Evolutionary conservation across 1,284 basidiomycete genomes (phyloP).

Genomic region (Ustilago trichophora): DNA sequence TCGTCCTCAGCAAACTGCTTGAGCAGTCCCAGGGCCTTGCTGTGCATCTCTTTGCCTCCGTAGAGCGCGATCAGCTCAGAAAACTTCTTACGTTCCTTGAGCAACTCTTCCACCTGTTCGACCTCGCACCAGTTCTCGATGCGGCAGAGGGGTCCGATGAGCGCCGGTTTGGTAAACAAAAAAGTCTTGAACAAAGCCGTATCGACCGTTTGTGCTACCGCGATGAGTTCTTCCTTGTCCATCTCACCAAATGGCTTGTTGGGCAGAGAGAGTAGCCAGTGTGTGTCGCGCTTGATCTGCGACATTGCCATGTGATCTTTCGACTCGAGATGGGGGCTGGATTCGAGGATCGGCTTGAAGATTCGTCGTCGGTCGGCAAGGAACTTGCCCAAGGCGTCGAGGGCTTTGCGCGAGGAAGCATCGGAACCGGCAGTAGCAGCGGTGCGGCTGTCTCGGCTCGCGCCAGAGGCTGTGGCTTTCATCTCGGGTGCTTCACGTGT

Average conservation of each 20-base stretch:
- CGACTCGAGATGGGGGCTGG: conserved; percentile 30
- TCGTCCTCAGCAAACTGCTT: conserved; percentile 74
- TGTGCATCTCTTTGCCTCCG: conserved; percentile 93
- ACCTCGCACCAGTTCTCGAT: conserved; percentile 98
- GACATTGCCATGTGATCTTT: conserved; percentile 50
- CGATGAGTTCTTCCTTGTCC: conserved; percentile 52
- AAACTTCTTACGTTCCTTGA: conserved; percentile 85
- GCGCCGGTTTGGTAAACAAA: conserved; percentile 79
- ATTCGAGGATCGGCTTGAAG: conserved; percentile 58
- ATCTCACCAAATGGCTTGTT: conserved; percentile 49
- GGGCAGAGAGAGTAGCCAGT: conserved; percentile 52
- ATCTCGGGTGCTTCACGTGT: conserved; percentile 35
- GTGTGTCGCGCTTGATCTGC: conserved; percentile 49
- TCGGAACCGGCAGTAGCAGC: conserved; percentile 7
- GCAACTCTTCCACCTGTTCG: conserved; percentile 87
- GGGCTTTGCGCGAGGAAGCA: conserved; percentile 31
- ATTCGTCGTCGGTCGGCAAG: conserved; percentile 64
- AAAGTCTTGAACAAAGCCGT: conserved; percentile 96
- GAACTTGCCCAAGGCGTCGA: conserved; percentile 64
- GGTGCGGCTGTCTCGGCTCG: conserved; percentile 24
- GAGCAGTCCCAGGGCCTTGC: conserved; percentile 83
- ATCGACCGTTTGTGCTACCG: conserved; percentile 89
- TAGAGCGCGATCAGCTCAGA: conserved; percentile 90
- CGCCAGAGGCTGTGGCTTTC: conserved; percentile 24
- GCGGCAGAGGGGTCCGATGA: conserved; percentile 88